Percentiles rank a stretch among this genome's conserved stretches.
These are phyloP conservation scores for Fusarium globosum DNA, from an alignment of 2,329 filamentous ascomycete genomes.

Conservation along the genomic window DNA sequence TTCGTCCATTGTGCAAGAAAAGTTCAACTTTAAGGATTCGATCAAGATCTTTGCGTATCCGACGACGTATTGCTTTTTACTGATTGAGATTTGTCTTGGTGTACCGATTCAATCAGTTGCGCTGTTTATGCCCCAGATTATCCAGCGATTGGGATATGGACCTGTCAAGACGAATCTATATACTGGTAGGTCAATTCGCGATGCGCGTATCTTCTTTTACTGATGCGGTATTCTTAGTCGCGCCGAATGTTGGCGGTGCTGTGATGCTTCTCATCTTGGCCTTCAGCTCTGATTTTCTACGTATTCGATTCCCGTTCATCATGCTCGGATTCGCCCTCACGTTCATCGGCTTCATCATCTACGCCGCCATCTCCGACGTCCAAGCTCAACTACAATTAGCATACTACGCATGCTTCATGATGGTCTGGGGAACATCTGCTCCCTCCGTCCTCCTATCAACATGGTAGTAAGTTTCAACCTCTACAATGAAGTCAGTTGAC, in stretches of 20 bases:
- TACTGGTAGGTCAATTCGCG: not conserved
- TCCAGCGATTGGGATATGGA: conserved; percentile 6
- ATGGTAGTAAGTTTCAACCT: not conserved
- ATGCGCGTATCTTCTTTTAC: rapidly evolving
- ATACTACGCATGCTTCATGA: conserved; percentile 20
- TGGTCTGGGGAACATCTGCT: conserved; percentile 18
- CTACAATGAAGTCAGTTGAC: too few relatives aligned
- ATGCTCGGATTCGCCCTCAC: conserved; percentile 14
- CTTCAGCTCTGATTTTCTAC: conserved; percentile 9
- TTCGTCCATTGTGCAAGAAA: conserved; percentile 14
- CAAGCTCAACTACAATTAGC: conserved; percentile 4
- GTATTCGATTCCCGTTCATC: conserved; percentile 7
- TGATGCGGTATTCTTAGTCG: not conserved
- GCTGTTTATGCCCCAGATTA: conserved; percentile 21
- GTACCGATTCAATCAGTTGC: conserved; percentile 14
- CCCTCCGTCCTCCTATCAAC: conserved; percentile 10
- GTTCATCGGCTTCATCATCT: conserved; percentile 13
- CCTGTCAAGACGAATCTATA: conserved; percentile 14
- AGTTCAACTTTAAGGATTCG: conserved; percentile 12
- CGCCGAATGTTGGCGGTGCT: conserved; percentile 6
- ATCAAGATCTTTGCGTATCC: conserved; percentile 22
- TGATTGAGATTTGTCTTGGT: conserved; percentile 21
- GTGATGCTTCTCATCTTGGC: conserved; percentile 18
- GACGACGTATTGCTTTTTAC: conserved; percentile 13
- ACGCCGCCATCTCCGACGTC: conserved; percentile 14